These are phyloP conservation scores for Tolypocladium pustulatum DNA, from an alignment of 2,329 filamentous ascomycete genomes.

Conservation along the genomic window DNA sequence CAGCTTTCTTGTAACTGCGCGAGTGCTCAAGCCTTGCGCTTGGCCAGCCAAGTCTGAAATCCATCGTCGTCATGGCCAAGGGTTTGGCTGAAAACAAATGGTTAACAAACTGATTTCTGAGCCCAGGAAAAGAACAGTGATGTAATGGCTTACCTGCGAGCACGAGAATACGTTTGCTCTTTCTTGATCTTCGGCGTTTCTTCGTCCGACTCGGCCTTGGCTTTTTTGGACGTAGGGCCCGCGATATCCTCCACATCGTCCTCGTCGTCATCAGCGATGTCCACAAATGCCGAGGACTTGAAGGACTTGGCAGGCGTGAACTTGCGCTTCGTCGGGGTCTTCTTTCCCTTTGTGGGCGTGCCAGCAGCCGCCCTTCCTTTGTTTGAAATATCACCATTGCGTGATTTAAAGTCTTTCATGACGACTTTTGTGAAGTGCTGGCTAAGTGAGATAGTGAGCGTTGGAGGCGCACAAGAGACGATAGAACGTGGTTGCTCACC, in stretches of 20 bases:
- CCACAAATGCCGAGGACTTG: neutral
- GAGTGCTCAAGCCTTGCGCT: neutral
- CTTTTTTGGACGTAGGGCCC: slow-evolving; percentile 15
- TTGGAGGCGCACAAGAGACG: neutral
- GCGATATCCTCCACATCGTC: slow-evolving; percentile 2
- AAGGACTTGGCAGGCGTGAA: neutral
- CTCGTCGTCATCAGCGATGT: slow-evolving; percentile 1
- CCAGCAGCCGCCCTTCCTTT: slow-evolving; percentile 3
- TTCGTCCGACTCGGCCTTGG: slow-evolving; percentile 16
- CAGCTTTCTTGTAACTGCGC: neutral
- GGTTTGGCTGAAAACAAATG: neutral
- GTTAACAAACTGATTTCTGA: neutral
- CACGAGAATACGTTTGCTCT: neutral
- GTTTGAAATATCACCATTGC: slow-evolving; percentile 9
- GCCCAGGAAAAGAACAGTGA: too few relatives aligned
- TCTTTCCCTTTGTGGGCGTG: slow-evolving; percentile 8
- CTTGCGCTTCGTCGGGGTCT: slow-evolving; percentile 6
- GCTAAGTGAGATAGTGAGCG: slow-evolving; percentile 8
- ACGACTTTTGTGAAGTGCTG: slow-evolving; percentile 29
- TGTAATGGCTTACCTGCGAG: slow-evolving; percentile 9
- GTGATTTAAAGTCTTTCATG: slow-evolving; percentile 22
- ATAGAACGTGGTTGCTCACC: slow-evolving; percentile 14
- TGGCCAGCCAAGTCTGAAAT: neutral
- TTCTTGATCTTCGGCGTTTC: slow-evolving; percentile 8
- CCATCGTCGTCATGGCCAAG: neutral